phyloP scores from a whole-genome alignment of 2,329 filamentous ascomycete species.

The Verticillium nonalfalfae region DNA sequence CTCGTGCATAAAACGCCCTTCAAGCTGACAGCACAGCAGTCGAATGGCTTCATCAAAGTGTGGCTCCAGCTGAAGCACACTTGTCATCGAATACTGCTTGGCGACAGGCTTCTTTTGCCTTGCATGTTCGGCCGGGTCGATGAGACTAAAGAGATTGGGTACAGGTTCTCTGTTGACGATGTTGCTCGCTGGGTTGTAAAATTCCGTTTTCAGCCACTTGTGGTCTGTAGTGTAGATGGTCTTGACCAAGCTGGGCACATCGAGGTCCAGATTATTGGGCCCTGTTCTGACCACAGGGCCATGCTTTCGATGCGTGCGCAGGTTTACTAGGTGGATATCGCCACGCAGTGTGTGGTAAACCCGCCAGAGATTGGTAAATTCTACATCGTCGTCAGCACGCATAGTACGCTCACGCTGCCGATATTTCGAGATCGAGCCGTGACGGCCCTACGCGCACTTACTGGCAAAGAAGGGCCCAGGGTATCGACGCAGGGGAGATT shows the following conservation, averaged over 20 bases:
- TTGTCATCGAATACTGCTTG: conserved; percentile 23
- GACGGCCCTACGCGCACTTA: conserved; percentile 5
- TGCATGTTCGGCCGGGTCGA: conserved; percentile 22
- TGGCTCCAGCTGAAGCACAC: conserved; percentile 19
- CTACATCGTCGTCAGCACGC: background rate
- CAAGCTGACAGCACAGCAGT: conserved; percentile 34
- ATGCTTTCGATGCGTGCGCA: conserved; percentile 23
- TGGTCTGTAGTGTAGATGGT: conserved; percentile 19
- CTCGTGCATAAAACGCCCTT: conserved; percentile 13
- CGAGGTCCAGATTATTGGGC: conserved; percentile 20
- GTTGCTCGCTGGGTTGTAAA: conserved; percentile 25
- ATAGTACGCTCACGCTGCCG: background rate
- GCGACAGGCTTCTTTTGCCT: conserved; percentile 27
- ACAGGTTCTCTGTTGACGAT: conserved; percentile 25
- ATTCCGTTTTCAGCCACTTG: conserved; percentile 24
- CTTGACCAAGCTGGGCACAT: conserved; percentile 18
- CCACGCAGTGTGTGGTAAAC: background rate
- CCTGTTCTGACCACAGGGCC: conserved; percentile 24
- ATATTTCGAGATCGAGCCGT: background rate
- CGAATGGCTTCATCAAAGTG: conserved; percentile 44
- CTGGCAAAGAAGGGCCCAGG: conserved; percentile 24
- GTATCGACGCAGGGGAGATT: conserved; percentile 20
- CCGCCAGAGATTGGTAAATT: background rate
- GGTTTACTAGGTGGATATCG: background rate
- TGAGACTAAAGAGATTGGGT: conserved; percentile 30